Percentiles rank a stretch among this genome's conserved stretches.
Evolutionary conservation across 2,329 filamentous ascomycete species (phyloP).

Genomic region (Microascus cirrosus): DNA sequence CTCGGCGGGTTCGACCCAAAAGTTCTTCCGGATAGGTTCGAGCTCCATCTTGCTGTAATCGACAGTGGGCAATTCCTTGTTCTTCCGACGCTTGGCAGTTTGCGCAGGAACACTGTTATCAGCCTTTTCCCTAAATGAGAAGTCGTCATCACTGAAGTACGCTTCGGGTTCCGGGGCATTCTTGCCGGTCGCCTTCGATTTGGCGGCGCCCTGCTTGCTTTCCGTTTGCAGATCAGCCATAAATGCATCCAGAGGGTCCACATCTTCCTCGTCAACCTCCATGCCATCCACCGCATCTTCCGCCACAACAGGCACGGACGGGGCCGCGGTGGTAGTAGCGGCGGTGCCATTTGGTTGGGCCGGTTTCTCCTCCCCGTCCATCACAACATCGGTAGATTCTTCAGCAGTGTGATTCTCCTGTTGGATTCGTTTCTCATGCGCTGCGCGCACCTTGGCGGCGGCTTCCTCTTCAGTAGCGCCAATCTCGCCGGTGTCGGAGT

Average conservation of each 20-base stretch:
- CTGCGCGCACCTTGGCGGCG: slow-evolving; percentile 72
- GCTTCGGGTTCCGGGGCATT: slow-evolving; percentile 63
- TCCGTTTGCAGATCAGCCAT: slow-evolving; percentile 55
- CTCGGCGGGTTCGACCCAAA: slow-evolving; percentile 86
- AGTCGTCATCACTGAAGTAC: slow-evolving; percentile 82
- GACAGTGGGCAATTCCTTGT: slow-evolving; percentile 76
- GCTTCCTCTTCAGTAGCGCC: slow-evolving; percentile 79
- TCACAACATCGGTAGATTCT: slow-evolving; percentile 23
- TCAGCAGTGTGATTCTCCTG: slow-evolving; percentile 39
- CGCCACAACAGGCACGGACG: background rate
- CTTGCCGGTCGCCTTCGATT: slow-evolving; percentile 21
- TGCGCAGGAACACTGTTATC: slow-evolving; percentile 36
- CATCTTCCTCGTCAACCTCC: slow-evolving; percentile 39
- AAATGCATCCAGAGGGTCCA: slow-evolving; percentile 93
- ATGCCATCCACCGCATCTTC: slow-evolving; percentile 30
- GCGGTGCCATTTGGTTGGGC: slow-evolving; percentile 14
- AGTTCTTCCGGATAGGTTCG: slow-evolving; percentile 80
- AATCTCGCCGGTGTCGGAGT: slow-evolving; percentile 66
- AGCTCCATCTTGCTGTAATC: slow-evolving; percentile 83
- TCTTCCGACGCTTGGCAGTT: slow-evolving; percentile 65
- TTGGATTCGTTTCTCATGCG: slow-evolving; percentile 66
- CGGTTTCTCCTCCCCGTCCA: slow-evolving; percentile 15
- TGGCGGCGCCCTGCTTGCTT: slow-evolving; percentile 13
- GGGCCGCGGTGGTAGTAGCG: slow-evolving; percentile 9
- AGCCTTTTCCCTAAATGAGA: slow-evolving; percentile 35